phyloP scores from a whole-genome alignment of 345 rosid genomes.

The Linum usitatissimum region DNA sequence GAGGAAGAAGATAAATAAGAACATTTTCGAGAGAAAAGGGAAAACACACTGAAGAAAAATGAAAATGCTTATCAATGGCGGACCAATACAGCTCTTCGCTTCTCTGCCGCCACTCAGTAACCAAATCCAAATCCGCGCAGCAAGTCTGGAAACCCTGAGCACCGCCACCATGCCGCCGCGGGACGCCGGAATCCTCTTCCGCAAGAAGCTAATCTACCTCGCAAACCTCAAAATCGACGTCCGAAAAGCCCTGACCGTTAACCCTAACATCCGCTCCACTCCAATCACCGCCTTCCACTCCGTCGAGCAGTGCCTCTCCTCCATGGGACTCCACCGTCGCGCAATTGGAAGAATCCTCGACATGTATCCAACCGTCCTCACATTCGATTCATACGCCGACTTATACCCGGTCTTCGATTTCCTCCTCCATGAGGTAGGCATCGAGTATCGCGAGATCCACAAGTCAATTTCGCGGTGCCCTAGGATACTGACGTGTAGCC shows the following conservation, averaged over 20 bases:
- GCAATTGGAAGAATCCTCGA: conserved; percentile 69
- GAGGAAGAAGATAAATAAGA: no score
- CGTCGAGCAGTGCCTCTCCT: conserved; percentile 48
- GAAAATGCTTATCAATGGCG: not conserved
- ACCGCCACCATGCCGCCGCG: conserved; percentile 10
- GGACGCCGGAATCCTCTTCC: conserved; percentile 59
- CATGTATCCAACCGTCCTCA: conserved; percentile 64
- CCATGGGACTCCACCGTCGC: conserved; percentile 49
- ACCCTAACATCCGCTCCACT: conserved; percentile 66
- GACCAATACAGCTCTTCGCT: not conserved
- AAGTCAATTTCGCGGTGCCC: conserved; percentile 62
- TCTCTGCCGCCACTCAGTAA: not conserved
- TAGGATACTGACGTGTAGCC: conserved; percentile 42
- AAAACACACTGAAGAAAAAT: not conserved
- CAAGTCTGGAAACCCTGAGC: not conserved
- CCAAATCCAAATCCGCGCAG: not conserved
- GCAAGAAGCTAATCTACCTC: conserved; percentile 59
- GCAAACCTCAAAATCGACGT: conserved; percentile 50
- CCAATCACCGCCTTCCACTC: conserved; percentile 61
- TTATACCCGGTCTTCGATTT: conserved; percentile 51
- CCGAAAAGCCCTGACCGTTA: conserved; percentile 51
- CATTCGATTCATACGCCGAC: conserved; percentile 41
- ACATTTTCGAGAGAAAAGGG: not conserved
- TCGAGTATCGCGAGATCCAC: conserved; percentile 38
- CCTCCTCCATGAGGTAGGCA: conserved; percentile 45